Percentiles rank a stretch among this genome's conserved stretches.
Evolutionary conservation across 306 rosid genomes (phyloP).

Genomic region (Cicer judaicum): DNA sequence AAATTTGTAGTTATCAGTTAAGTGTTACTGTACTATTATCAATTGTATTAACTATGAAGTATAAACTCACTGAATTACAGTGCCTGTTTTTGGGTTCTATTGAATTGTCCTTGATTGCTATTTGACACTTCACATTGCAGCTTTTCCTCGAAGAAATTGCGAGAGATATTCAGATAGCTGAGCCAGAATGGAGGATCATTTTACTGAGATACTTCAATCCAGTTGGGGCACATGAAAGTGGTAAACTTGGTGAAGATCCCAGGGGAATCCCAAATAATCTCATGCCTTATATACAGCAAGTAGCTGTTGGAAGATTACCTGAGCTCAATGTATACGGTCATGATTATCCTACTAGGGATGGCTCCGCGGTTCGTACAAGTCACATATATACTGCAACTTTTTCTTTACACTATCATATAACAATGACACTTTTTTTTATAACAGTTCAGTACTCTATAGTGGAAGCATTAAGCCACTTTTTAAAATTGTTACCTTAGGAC

Average conservation of each 20-base stretch:
- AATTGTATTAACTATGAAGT: slow-evolving; percentile 14
- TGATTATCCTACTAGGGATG: slow-evolving; percentile 92
- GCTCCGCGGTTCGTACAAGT: slow-evolving; percentile 72
- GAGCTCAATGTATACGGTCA: slow-evolving; percentile 83
- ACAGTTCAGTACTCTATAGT: neutral
- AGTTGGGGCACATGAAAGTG: slow-evolving; percentile 97
- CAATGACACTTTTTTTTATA: neutral
- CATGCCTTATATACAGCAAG: slow-evolving; percentile 97
- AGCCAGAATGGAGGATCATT: slow-evolving; percentile 83
- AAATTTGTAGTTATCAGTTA: neutral
- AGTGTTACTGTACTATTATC: neutral
- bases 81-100: slow-evolving; percentile 28
- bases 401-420: slow-evolving; percentile 8
- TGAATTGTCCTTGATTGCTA: slow-evolving; percentile 31
- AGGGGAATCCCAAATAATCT: slow-evolving; percentile 93
- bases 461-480: neutral
- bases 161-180: slow-evolving; percentile 82
- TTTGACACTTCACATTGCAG: slow-evolving; percentile 48
- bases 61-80: neutral
- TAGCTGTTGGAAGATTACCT: slow-evolving; percentile 88
- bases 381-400: neutral
- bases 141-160: slow-evolving; percentile 90
- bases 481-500: neutral
- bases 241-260: slow-evolving; percentile 93
- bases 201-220: slow-evolving; percentile 93